Conservation (phyloP, 2,329 filamentous ascomycete genomes). For the Stemphylium beticola region DNA sequence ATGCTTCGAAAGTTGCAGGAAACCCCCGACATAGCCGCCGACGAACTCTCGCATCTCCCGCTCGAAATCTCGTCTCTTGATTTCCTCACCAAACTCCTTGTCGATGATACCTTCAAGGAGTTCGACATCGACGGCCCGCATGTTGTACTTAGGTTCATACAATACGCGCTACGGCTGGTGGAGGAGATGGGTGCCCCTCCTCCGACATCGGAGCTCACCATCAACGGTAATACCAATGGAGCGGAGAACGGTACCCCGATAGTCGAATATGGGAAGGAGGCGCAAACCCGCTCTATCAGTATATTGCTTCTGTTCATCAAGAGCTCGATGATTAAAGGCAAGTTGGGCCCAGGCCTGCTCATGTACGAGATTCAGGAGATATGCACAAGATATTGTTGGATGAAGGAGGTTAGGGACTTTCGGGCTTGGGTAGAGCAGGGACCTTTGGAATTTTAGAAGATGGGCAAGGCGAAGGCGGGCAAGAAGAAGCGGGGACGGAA, state of each 20-base stretch:
- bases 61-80: constrained; percentile 48
- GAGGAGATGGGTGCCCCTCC: constrained; percentile 38
- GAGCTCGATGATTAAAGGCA: constrained; percentile 45
- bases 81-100: constrained; percentile 48
- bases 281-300: constrained; percentile 45
- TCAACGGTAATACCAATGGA: constrained; percentile 6
- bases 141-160: constrained; percentile 45
- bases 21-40: constrained; percentile 30
- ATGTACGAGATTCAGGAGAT: constrained; percentile 52
- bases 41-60: constrained; percentile 45
- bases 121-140: constrained; percentile 35
- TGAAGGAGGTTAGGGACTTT: constrained; percentile 51
- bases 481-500: not conserved
- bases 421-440: constrained; percentile 35
- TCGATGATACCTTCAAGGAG: constrained; percentile 27
- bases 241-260: constrained; percentile 6
- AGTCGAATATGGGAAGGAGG: constrained; percentile 40
- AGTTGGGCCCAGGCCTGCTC: constrained; percentile 39
- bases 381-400: constrained; percentile 49
- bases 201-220: constrained; percentile 1
- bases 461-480: not conserved
- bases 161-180: constrained; percentile 46
- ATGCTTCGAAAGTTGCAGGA: constrained; percentile 27
- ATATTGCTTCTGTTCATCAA: constrained; percentile 49
- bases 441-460: constrained; percentile 17